Evolutionary conservation across 805 yeast genomes (phyloP).

Genomic region (Candida succiphila): DNA sequence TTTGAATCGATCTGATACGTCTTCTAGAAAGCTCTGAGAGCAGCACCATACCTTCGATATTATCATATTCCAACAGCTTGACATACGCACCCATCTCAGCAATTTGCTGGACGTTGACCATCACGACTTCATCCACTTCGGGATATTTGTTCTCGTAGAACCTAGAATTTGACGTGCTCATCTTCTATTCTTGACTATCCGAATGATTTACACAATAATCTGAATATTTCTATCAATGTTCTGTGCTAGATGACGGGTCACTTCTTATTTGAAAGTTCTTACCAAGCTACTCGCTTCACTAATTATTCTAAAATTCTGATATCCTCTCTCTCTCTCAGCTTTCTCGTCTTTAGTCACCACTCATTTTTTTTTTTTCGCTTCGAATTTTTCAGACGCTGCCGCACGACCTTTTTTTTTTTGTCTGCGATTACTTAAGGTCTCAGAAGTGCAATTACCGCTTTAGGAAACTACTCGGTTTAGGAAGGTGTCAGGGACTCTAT

Average conservation of each 20-base stretch:
- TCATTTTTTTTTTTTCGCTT: background rate
- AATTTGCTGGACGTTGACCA: constrained; percentile 97
- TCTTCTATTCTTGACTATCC: constrained; percentile 14
- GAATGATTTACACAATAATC: background rate
- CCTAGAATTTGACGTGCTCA: constrained; percentile 89
- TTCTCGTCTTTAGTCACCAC: background rate
- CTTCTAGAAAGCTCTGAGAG: constrained; percentile 95
- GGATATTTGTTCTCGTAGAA: constrained; percentile 98
- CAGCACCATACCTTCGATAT: constrained; percentile 97
- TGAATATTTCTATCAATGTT: no score
- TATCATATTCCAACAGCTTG: constrained; percentile 90
- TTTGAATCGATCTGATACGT: constrained; percentile 96
- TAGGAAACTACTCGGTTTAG: no score
- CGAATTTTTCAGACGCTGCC: background rate
- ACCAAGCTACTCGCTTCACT: no score
- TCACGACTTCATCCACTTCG: constrained; percentile 97
- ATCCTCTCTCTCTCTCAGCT: background rate
- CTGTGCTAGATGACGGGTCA: no score
- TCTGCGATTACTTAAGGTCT: background rate
- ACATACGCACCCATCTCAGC: constrained; percentile 99
- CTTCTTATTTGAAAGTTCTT: no score
- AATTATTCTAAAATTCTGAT: background rate
- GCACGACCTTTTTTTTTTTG: constrained; percentile 1
- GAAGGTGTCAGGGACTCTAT: no score
- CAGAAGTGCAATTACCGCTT: no score